Evolutionary conservation across 108 stramenopile species (phyloP).

Genomic region (Skeletonema menzelii): DNA sequence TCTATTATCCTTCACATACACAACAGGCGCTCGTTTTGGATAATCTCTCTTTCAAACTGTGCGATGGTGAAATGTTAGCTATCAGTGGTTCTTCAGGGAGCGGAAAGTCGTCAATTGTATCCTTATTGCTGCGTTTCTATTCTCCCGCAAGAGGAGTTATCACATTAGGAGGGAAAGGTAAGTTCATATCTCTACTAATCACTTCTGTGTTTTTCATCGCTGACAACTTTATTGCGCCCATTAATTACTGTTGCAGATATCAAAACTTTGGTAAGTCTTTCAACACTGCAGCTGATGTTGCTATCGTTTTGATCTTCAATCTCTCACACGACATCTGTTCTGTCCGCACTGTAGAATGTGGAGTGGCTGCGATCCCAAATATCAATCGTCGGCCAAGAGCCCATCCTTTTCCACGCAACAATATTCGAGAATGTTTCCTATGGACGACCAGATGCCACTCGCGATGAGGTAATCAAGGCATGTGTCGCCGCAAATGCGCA

Average conservation of each 20-base stretch:
- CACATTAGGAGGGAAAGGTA: conserved; percentile 57
- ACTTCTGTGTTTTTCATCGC: not conserved
- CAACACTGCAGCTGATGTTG: not conserved
- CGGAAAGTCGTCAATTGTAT: conserved; percentile 72
- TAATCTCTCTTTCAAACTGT: conserved; percentile 33
- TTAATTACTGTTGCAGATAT: not conserved
- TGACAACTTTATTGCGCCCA: not conserved
- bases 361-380: conserved; percentile 64
- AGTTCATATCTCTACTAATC: not conserved
- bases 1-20: conserved; percentile 86
- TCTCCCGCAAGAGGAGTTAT: conserved; percentile 58
- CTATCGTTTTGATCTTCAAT: not conserved
- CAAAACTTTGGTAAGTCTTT: conserved; percentile 3
- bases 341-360: conserved; percentile 27
- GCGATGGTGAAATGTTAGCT: conserved; percentile 54
- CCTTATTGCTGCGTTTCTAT: conserved; percentile 77
- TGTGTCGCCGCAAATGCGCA: conserved; percentile 62
- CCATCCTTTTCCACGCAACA: conserved; percentile 74
- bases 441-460: conserved; percentile 52
- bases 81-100: conserved; percentile 71
- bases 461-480: conserved; percentile 54
- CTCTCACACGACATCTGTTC: conserved; percentile 2
- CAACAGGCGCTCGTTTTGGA: conserved; percentile 55
- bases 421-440: conserved; percentile 82
- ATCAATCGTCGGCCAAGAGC: conserved; percentile 84